Evolutionary conservation across 31 red algal genomes (phyloP).

Genomic region (Pterothamnion heteromorphum): DNA sequence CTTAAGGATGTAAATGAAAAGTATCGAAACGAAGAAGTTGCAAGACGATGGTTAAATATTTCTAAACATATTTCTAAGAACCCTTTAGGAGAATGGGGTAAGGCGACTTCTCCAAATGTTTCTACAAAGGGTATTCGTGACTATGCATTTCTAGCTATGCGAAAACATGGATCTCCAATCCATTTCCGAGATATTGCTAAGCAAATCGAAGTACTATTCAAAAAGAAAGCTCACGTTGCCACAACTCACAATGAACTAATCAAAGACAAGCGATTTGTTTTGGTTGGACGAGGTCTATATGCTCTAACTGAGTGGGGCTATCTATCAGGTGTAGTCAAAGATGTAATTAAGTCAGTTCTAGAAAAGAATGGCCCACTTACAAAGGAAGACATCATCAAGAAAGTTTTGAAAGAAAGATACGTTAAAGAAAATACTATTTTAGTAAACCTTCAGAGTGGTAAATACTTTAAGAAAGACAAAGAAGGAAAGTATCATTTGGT

Average conservation of each 20-base stretch:
- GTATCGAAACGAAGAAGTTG: neutral
- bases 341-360: neutral
- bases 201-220: neutral
- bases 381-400: neutral
- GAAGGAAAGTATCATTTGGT: neutral
- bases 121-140: neutral
- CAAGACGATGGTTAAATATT: neutral
- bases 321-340: neutral
- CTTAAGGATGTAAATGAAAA: neutral
- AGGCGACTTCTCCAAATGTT: neutral
- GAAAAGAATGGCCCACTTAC: neutral
- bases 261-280: neutral
- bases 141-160: neutral
- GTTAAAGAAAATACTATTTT: neutral
- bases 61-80: slow-evolving; percentile 9
- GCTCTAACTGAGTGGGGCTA: neutral
- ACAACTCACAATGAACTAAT: slow-evolving; percentile 14
- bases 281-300: neutral
- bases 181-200: slow-evolving; percentile 7
- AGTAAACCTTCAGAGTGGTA: neutral
- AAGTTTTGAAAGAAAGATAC: neutral
- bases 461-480: slow-evolving; percentile 2
- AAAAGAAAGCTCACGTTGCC: neutral
- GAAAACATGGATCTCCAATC: neutral
- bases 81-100: neutral